A percentile compares a stretch with the other conserved stretches of the same genome.
Evolutionary conservation across 345 rosid species (phyloP).

Genomic region (Gossypium ekmanianum): DNA sequence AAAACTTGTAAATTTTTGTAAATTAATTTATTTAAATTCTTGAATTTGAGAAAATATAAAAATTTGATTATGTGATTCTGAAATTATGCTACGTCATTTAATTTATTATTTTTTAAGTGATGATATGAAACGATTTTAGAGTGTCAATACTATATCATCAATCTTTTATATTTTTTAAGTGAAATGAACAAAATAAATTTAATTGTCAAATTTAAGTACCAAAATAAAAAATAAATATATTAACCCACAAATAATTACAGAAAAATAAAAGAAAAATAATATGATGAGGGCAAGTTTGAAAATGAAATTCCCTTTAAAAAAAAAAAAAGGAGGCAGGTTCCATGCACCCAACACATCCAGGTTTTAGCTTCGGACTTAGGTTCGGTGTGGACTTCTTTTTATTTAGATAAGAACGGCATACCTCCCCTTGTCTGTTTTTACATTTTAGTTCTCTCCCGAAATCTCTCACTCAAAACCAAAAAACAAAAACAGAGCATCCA

Average conservation of each 20-base stretch:
- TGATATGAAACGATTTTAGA: no score
- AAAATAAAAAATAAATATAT: no score
- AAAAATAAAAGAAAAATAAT: no score
- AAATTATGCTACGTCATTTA: accelerated
- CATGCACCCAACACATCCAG: conserved; percentile 48
- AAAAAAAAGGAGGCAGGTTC: conserved; percentile 33
- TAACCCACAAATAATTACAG: no score
- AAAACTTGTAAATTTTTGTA: no score
- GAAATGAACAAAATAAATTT: accelerated
- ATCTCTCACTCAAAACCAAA: conserved; percentile 4
- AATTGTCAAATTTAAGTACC: no score
- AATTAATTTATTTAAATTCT: no score
- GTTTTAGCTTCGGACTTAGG: conserved; percentile 36
- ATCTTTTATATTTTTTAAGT: no score
- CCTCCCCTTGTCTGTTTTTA: not conserved
- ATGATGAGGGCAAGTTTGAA: conserved; percentile 29
- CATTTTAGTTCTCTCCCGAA: conserved; percentile 4
- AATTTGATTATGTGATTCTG: accelerated
- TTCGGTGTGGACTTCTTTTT: conserved; percentile 32
- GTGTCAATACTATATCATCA: no score
- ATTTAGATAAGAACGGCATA: conserved; percentile 60
- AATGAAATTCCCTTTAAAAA: conserved; percentile 21
- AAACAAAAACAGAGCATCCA: not conserved
- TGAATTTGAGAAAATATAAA: accelerated
- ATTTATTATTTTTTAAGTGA: no score